Conservation (phyloP, 1,284 basidiomycete species). For the Ganoderma lingzhi region DNA sequence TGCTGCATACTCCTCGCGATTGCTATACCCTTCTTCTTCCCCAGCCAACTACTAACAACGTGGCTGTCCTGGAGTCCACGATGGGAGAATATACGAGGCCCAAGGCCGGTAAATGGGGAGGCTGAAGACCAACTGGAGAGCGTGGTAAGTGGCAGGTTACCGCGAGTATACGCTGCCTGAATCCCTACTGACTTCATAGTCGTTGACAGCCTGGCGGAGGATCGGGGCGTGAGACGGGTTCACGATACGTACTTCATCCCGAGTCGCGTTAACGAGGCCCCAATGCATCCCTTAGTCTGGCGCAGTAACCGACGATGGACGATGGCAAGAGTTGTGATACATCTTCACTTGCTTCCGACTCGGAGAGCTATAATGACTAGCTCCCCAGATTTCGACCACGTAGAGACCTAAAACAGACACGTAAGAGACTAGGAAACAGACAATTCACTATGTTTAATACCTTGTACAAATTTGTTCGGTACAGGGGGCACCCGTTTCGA, state of each 20-base stretch:
- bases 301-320: background rate
- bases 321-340: background rate
- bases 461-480: background rate
- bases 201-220: background rate
- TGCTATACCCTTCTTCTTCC: background rate
- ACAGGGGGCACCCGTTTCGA: too few species aligned
- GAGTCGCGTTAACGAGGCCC: background rate
- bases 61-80: background rate
- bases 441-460: background rate
- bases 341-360: background rate
- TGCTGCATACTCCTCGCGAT: background rate
- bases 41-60: background rate
- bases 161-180: too few species aligned
- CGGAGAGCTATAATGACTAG: background rate
- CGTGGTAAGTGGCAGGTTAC: background rate
- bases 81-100: background rate
- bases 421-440: background rate
- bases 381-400: background rate
- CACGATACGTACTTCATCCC: background rate
- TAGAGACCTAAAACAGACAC: background rate
- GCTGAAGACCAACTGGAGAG: background rate
- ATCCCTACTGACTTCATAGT: background rate
- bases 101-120: background rate
- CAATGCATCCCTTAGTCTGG: background rate
- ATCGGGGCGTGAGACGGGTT: background rate